A percentile compares a stretch with the other conserved stretches of the same genome.
phyloP scores from a whole-genome alignment of 805 yeast species.

The Starmerella vaccinii region DNA sequence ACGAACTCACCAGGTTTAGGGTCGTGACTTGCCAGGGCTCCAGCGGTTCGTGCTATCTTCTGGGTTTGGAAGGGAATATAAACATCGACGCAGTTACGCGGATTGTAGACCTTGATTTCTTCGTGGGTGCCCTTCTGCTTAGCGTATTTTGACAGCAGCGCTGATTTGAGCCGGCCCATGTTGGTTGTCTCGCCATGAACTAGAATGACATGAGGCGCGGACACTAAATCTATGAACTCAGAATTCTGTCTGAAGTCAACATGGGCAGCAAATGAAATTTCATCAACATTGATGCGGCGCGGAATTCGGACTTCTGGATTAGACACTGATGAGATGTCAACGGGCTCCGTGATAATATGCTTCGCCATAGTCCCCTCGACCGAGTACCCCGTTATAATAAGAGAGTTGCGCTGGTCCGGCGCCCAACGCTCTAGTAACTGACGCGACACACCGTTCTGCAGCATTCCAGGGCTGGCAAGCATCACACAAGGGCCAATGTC shows the following conservation, averaged over 20 bases:
- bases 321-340: constrained; percentile 71
- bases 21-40: constrained; percentile 37
- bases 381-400: constrained; percentile 89
- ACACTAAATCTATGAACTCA: constrained; percentile 77
- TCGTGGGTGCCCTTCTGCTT: constrained; percentile 72
- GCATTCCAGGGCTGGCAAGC: constrained; percentile 96
- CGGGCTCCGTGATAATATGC: constrained; percentile 75
- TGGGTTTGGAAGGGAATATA: constrained; percentile 69
- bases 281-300: constrained; percentile 77
- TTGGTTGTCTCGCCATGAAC: constrained; percentile 97
- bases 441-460: constrained; percentile 90
- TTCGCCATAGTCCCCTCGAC: constrained; percentile 99
- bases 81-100: constrained; percentile 78
- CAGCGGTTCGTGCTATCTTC: constrained; percentile 70
- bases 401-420: constrained; percentile 84
- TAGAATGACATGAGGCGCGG: constrained; percentile 73
- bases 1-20: constrained; percentile 38
- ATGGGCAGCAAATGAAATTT: constrained; percentile 98
- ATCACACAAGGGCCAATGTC: constrained; percentile 95
- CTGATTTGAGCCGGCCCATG: constrained; percentile 96
- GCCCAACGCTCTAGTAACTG: constrained; percentile 92
- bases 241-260: constrained; percentile 93
- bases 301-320: constrained; percentile 80
- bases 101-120: constrained; percentile 85
- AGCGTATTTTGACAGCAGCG: constrained; percentile 75